These are phyloP conservation scores for Pharnaceum exiguum DNA, from an alignment of 148 eudicot genomes.

Conservation along the genomic window DNA sequence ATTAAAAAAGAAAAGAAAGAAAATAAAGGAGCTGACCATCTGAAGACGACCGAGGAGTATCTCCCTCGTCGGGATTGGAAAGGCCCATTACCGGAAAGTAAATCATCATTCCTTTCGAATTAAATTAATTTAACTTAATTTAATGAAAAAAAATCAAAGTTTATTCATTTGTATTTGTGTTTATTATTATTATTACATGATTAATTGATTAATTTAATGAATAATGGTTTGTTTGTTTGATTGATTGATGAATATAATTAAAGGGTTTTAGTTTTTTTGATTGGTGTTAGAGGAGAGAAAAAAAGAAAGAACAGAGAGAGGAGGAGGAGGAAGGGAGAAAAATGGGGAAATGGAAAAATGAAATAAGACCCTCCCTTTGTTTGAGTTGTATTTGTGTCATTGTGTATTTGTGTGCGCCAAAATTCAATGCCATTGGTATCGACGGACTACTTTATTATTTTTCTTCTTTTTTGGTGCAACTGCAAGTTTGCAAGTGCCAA, in stretches of 20 bases:
- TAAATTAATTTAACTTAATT: too few species aligned
- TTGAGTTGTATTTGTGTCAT: too few species aligned
- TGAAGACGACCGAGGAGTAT: slow-evolving; percentile 1
- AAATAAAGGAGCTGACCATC: slow-evolving; percentile 7
- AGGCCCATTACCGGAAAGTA: slow-evolving; percentile 26
- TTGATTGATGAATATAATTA: background rate
- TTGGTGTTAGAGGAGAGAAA: too few species aligned
- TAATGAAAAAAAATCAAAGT: too few species aligned
- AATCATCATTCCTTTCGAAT: slow-evolving; percentile 21
- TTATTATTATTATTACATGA: too few species aligned
- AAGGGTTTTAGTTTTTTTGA: slow-evolving; percentile 8
- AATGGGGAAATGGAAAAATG: slow-evolving; percentile 21
- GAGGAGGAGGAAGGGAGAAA: background rate
- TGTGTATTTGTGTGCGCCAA: too few species aligned
- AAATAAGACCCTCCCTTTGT: too few species aligned
- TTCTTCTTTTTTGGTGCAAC: too few species aligned
- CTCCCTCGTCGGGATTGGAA: slow-evolving; percentile 14
- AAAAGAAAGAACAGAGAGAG: background rate
- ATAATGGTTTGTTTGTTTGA: background rate
- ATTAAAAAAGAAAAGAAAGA: background rate
- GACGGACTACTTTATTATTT: too few species aligned
- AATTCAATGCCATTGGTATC: too few species aligned
- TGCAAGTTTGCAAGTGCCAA: too few species aligned
- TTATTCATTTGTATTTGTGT: too few species aligned
- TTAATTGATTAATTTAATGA: background rate